These are phyloP conservation scores for Pleurozium schreberi DNA, from an alignment of 225 moss, liverwort and hornwort genomes.

Conservation along the genomic window DNA sequence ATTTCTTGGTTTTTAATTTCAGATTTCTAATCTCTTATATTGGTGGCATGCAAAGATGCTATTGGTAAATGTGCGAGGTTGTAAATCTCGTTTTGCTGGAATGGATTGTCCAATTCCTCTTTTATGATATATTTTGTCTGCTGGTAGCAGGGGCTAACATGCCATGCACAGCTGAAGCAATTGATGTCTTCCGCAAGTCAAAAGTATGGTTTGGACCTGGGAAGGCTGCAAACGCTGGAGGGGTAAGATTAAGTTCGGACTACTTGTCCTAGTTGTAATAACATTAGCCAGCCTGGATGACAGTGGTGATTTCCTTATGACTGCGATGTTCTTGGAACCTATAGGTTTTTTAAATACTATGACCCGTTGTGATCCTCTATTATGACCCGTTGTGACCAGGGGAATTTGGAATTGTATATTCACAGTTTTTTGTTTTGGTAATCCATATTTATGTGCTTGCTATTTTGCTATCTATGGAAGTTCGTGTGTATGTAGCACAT, in stretches of 20 bases:
- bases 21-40: neutral
- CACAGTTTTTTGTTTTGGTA: neutral
- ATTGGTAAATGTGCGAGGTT: neutral
- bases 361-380: neutral
- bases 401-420: neutral
- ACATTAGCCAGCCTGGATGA: neutral
- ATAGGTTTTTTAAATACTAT: neutral
- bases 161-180: conserved; percentile 92
- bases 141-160: conserved; percentile 78
- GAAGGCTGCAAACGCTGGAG: conserved; percentile 99
- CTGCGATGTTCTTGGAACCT: neutral
- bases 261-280: neutral
- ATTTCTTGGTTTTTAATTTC: neutral
- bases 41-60: neutral
- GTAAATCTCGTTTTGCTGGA: neutral
- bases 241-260: conserved; percentile 35
- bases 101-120: neutral
- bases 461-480: neutral
- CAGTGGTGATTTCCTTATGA: neutral
- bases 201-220: conserved; percentile 93
- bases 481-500: neutral
- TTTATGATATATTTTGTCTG: conserved; percentile 5
- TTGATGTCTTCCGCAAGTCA: conserved; percentile 93
- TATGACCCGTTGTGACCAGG: neutral
- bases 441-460: neutral